A percentile compares a stretch with the other conserved stretches of the same genome.
phyloP scores from a whole-genome alignment of 2,329 filamentous ascomycete species.

The Sphaerulina musiva region DNA sequence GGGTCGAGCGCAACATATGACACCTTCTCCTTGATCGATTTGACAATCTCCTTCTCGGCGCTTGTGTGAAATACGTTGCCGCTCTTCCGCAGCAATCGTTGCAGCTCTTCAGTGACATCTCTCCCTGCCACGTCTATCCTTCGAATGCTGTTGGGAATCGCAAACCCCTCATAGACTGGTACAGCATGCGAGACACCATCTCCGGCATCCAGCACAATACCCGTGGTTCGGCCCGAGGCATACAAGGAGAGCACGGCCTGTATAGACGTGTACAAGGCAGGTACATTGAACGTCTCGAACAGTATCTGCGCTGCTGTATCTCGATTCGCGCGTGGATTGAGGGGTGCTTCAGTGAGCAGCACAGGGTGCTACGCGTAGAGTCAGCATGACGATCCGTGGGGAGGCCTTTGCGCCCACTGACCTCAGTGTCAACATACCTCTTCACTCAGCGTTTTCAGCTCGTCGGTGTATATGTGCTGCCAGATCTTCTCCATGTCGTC shows the following conservation, averaged over 20 bases:
- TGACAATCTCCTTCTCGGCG: conserved; percentile 97
- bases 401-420: conserved; percentile 10
- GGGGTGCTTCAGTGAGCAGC: conserved; percentile 86
- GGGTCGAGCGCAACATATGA: conserved; percentile 89
- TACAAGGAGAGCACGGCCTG: conserved; percentile 95
- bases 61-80: conserved; percentile 95
- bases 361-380: conserved; percentile 67
- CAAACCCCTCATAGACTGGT: conserved; percentile 95
- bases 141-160: conserved; percentile 90
- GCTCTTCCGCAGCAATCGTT: conserved; percentile 81
- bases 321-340: conserved; percentile 92
- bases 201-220: conserved; percentile 89
- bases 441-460: conserved; percentile 92
- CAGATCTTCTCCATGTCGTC: conserved; percentile 99
- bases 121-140: conserved; percentile 93
- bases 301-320: conserved; percentile 95
- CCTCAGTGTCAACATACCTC: conserved; percentile 54
- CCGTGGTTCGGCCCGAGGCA: conserved; percentile 89
- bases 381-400: background rate
- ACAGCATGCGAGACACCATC: conserved; percentile 97
- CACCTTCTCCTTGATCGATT: conserved; percentile 91
- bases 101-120: conserved; percentile 93
- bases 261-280: conserved; percentile 91
- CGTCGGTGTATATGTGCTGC: conserved; percentile 95
- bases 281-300: conserved; percentile 98